Percentiles rank a stretch among this genome's conserved stretches.
These are phyloP conservation scores for Mortierella sp. DNA, from an alignment of 371 early-diverging fungal genomes.

Conservation along the genomic window DNA sequence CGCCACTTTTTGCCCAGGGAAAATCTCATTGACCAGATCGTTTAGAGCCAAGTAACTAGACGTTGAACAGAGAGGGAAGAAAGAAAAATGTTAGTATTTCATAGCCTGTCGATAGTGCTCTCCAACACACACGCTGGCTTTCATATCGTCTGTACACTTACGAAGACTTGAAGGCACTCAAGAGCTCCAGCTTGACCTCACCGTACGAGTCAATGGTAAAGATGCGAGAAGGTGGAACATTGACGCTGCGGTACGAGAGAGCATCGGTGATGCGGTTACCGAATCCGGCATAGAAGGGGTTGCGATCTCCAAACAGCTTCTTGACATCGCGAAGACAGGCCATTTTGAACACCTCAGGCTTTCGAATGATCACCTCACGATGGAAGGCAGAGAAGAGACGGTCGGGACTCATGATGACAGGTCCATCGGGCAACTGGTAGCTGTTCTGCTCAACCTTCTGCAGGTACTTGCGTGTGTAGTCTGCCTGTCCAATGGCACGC, in stretches of 20 bases:
- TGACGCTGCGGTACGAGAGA: conserved; percentile 95
- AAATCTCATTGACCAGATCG: conserved; percentile 97
- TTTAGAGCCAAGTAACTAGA: conserved; percentile 87
- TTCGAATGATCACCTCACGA: conserved; percentile 95
- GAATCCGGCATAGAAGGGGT: conserved; percentile 99
- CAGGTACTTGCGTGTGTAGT: conserved; percentile 94
- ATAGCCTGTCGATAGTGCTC: background rate
- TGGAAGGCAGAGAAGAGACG: conserved; percentile 96
- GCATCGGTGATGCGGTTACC: conserved; percentile 94
- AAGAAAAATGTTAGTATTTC: background rate
- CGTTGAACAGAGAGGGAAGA: background rate
- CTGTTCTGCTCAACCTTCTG: conserved; percentile 92
- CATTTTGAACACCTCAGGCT: conserved; percentile 99
- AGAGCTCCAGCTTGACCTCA: conserved; percentile 92
- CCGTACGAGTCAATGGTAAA: conserved; percentile 98
- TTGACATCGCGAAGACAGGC: conserved; percentile 95
- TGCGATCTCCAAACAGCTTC: conserved; percentile 83
- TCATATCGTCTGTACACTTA: conserved; percentile 45
- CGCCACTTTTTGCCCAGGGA: conserved; percentile 74
- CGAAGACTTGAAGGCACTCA: conserved; percentile 87
- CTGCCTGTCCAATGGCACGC: conserved; percentile 96
- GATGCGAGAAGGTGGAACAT: conserved; percentile 95
- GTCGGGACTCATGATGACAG: conserved; percentile 98
- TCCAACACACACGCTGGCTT: background rate
- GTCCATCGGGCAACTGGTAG: conserved; percentile 96